Base-by-base conservation (phyloP, 1,284 basidiomycete genomes). In the Sanghuangporus weigelae region DNA sequence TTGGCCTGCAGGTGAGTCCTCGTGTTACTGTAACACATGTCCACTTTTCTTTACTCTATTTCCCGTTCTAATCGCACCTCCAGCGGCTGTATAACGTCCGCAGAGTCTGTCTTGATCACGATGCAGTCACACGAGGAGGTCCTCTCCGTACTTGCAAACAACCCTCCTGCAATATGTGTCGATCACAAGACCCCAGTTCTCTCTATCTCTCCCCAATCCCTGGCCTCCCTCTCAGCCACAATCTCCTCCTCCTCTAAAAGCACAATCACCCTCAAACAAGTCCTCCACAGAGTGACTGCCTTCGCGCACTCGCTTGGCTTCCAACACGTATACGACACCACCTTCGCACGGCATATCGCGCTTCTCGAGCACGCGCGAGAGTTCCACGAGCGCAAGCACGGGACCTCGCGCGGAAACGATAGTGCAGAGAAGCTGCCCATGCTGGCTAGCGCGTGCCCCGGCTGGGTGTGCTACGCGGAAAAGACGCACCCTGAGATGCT, bases 401-500 rank as follows among this genome's bases (percentile, higher is more conserved):
- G 57, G 61, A 64, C 58, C 12, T 11, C 21, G 6, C 40, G 26
- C 19, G 60, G 53, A 21, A 21, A 61, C 48, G 57, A 63, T 60
- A 73, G 67, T 51, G 69, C 67, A 59, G 75, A 73, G 0, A 75
- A 70, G 57, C 75, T 98, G 38, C 96, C 97, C 0, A 95, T 99
- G 87, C 81, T 99, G 21, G 90, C 95, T 2, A 95, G 93, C 68
- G 94, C 96, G 11, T 99, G 97, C 77, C 97, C 97, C 0, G 97
- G 97, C 26, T 99, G 97, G 97, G 91, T 99, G 62, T 99, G 96
- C 75, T 99, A 98, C 72, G 96, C 96, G 16, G 97, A 99, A 77
- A 99, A 99, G 81, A 91, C 96, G 0, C 96, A 98, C 72, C 81
- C 90, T 1, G 96, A 97, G 73, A 89, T 99, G 80, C 74, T 99